Evolutionary conservation across 768 basidiomycete species (phyloP), one percentile per base, ranked within the genome.

Genomic region (Mycena vulgaris): DNA sequence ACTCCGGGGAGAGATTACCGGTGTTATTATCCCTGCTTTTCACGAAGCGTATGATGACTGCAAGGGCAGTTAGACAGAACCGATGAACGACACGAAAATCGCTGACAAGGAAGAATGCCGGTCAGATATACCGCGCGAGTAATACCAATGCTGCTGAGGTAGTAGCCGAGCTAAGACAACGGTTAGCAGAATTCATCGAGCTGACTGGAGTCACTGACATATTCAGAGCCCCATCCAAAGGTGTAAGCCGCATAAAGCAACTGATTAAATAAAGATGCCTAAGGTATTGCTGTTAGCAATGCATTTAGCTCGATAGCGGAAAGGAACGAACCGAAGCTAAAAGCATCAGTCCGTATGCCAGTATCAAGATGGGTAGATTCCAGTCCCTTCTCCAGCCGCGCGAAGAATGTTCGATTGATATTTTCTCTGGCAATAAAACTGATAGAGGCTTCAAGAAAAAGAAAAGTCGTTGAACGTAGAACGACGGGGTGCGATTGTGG

Each of bases 221-320:
- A 83, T 81, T 92, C 90, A n/a, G 93, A 84, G 31, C 79, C 85
- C 94, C 93, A 95, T 4, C 85, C 83, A 76, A 92, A 95, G 5
- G 81, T 84, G 0, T 84, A 79, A 10, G 86, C 83, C 2, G 89
- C 88, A 78, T 92, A 95, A 72, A 93, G 92, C 66, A 94, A 87
- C 70, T 88, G 89, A 73, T 85, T 89, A 4, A 83, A 71, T 62
- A 84, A 83, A 5, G 89, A 86, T 8, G 89, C 89, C 93, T 94
- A 33, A n/a, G 39, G 10, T 21, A 14, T n/a, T 16, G 9, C 16
- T 11, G 19, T 60, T 8, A 55, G 68, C 42, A 14, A 27, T 59
- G 27, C 39, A 27, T 5, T n/a, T 58, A 27, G 58, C 17, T 21
- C 16, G 40, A 21, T 63, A 45, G 37, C 30, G 19, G 35, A 23